A percentile compares a stretch with the other conserved stretches of the same genome.
Evolutionary conservation across 495 filamentous ascomycete species (phyloP).

Genomic region (Aspergillus nidulans): DNA sequence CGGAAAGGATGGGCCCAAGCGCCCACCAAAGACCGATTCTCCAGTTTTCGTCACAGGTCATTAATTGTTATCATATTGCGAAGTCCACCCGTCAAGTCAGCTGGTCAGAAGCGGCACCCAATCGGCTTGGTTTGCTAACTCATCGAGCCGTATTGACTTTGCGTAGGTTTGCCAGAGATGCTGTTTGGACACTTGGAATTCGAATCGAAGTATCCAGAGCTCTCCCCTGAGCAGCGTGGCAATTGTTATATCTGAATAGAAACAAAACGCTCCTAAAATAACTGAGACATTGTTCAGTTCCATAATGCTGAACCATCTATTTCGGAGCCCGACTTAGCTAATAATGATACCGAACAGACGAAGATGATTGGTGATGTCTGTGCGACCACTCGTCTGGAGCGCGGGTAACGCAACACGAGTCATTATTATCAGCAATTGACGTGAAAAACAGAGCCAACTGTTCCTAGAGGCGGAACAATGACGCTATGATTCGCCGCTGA

Average conservation of each 20-base stretch:
- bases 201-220: neutral
- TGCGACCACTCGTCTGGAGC: neutral
- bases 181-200: too few species aligned
- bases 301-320: neutral
- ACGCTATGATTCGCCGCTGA: neutral
- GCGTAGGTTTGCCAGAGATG: too few species aligned
- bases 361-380: conserved; percentile 1
- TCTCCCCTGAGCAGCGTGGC: neutral
- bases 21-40: neutral
- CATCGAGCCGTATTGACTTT: neutral
- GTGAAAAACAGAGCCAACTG: neutral
- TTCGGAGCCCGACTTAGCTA: neutral
- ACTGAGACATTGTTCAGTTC: neutral
- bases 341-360: neutral
- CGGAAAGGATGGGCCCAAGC: neutral
- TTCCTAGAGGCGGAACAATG: neutral
- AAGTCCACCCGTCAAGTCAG: neutral
- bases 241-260: neutral
- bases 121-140: neutral
- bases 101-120: neutral
- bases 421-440: neutral
- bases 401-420: neutral
- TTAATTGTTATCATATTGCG: too few species aligned
- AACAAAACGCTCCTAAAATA: neutral
- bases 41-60: too few species aligned